A percentile compares a stretch with the other conserved stretches of the same genome.
Conservation (phyloP, 768 basidiomycete species). For the Porphyrellus cyaneotinctus region DNA sequence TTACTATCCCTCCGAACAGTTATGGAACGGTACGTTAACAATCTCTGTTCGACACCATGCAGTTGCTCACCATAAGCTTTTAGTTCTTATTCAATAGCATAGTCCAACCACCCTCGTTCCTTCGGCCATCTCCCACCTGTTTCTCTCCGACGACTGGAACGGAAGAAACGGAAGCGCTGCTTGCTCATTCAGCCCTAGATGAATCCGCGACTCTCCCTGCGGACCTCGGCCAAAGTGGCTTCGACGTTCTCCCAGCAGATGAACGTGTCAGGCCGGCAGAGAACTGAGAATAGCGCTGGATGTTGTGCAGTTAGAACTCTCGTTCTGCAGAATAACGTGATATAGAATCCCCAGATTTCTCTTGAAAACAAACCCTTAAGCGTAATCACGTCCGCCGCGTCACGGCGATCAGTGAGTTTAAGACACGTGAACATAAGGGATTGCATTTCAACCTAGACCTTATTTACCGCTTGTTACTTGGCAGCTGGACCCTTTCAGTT, state of each 20-base stretch:
- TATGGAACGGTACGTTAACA: slow-evolving; percentile 72
- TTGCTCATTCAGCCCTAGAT: slow-evolving; percentile 47
- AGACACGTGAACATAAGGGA: too few relatives aligned
- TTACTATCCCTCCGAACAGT: slow-evolving; percentile 35
- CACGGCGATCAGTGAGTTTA: too few relatives aligned
- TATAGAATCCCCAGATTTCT: not conserved
- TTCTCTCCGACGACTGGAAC: slow-evolving; percentile 37
- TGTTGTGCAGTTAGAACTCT: not conserved
- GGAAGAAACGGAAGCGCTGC: slow-evolving; percentile 55
- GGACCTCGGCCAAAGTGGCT: slow-evolving; percentile 79
- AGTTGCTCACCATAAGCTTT: slow-evolving; percentile 8
- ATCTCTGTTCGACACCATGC: slow-evolving; percentile 5
- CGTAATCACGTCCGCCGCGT: too few relatives aligned
- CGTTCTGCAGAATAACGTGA: not conserved
- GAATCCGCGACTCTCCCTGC: slow-evolving; percentile 82
- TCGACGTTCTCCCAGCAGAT: slow-evolving; percentile 68
- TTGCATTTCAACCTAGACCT: too few relatives aligned
- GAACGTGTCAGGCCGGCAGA: slow-evolving; percentile 24
- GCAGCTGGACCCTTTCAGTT: too few relatives aligned
- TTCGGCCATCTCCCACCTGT: slow-evolving; percentile 41
- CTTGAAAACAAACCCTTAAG: too few relatives aligned
- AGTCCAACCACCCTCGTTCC: slow-evolving; percentile 56
- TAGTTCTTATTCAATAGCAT: slow-evolving; percentile 91
- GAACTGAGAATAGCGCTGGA: slow-evolving; percentile 4
- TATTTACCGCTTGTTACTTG: too few relatives aligned